Base-by-base conservation (phyloP, 768 basidiomycete species). In the Melanogaster broomeanus region DNA sequence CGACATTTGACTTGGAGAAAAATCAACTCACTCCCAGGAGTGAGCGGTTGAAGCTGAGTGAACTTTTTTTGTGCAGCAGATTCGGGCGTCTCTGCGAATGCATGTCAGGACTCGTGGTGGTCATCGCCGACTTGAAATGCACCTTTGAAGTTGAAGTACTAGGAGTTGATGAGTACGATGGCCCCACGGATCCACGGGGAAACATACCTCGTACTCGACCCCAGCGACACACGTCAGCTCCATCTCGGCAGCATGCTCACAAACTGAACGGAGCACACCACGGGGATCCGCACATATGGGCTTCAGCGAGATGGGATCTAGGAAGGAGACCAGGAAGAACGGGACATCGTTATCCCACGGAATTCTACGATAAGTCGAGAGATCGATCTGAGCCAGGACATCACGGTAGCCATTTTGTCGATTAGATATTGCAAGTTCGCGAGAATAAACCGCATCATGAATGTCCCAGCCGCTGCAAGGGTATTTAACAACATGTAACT, bases 61-160 rank as follows among this genome's bases (percentile, higher is more conserved):
- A 90, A 98, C 10, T 81, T 80, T 74, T 99, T 99, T 58, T 89
- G 77, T 9, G 83, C 82, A 2, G 83, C 72, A 22, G 85, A 82
- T 13, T 84, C 72, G 0, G 97, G 80, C 0, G 93, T 96, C 72
- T 99, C 97, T 87, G 56, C 43, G 51, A 60, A 54, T 34, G 40
- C 55, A 61, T 18, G 47, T 49, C 33, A 57, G 19, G 13, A 27
- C 22, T 6, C 18, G 16, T 16, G 27, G 27, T 15, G 18, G 16
- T 2, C 24, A 49, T 45, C 33, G 3, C 41, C 35, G n/a, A n/a
- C n/a, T n/a, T n/a, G n/a, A 30, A 12, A 18, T 33, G n/a, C 61
- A 87, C 91, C 91, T 82, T 90, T 87, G 70, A 93, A 93, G 71
- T 93, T 90, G 66, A 92, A 93, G 63, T 90, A 93, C 90, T 93